These are phyloP conservation scores for Penicillium parvum DNA, from an alignment of 495 filamentous ascomycete genomes.

Conservation along the genomic window DNA sequence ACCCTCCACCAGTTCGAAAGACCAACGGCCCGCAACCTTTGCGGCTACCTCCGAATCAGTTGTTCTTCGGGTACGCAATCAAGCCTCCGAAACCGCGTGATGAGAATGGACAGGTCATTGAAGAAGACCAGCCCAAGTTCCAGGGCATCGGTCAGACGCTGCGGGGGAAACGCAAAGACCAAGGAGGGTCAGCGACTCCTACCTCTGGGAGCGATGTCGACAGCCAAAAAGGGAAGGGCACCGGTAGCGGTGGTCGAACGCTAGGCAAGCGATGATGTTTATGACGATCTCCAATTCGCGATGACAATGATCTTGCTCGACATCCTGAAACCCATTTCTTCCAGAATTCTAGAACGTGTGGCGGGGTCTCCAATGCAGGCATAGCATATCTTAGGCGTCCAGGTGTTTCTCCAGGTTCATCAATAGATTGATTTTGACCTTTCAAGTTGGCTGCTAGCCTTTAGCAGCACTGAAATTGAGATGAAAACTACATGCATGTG, in stretches of 20 bases:
- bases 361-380: conserved; percentile 12
- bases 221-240: conserved; percentile 24
- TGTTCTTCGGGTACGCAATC: conserved; percentile 95
- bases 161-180: conserved; percentile 56
- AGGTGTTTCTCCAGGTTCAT: background rate
- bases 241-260: conserved; percentile 17
- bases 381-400: conserved; percentile 31
- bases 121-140: conserved; percentile 71
- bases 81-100: conserved; percentile 79
- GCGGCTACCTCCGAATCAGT: conserved; percentile 76
- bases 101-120: conserved; percentile 56
- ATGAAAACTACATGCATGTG: no score
- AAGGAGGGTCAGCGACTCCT: conserved; percentile 33
- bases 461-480: no score
- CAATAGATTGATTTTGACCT: no score
- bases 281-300: background rate
- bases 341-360: conserved; percentile 15
- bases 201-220: conserved; percentile 33
- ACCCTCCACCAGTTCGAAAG: conserved; percentile 41
- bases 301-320: conserved; percentile 8
- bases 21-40: conserved; percentile 84
- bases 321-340: conserved; percentile 2
- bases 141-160: conserved; percentile 87
- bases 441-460: no score
- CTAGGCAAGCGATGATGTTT: conserved; percentile 21